These are phyloP conservation scores for Nannochloris sp. DNA, from an alignment of 139 green algal genomes.

Conservation along the genomic window DNA sequence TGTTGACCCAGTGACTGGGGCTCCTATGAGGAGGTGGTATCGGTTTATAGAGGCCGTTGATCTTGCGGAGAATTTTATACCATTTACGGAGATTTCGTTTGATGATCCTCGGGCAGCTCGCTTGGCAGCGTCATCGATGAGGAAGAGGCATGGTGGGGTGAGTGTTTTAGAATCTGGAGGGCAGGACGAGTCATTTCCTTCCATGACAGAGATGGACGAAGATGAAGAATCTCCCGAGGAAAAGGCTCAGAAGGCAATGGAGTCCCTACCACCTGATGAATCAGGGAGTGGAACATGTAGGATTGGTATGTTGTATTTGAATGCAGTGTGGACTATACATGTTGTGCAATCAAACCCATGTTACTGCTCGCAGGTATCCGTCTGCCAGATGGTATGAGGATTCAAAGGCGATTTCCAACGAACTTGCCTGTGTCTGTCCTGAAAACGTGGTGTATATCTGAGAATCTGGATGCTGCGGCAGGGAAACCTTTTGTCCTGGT, in stretches of 20 bases:
- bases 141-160: conserved; percentile 8
- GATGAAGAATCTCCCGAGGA: background rate
- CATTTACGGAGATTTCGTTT: conserved; percentile 68
- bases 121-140: conserved; percentile 30
- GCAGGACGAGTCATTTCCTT: background rate
- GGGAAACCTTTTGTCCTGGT: conserved; percentile 21
- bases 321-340: background rate
- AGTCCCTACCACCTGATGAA: conserved; percentile 40
- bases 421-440: conserved; percentile 26
- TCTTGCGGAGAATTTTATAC: conserved; percentile 67
- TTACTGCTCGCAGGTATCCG: conserved; percentile 19
- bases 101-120: conserved; percentile 39
- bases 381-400: conserved; percentile 48
- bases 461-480: conserved; percentile 17
- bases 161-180: background rate
- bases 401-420: conserved; percentile 48
- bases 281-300: conserved; percentile 34
- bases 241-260: conserved; percentile 16
- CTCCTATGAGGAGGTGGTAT: conserved; percentile 47
- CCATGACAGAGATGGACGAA: background rate
- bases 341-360: background rate
- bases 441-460: conserved; percentile 25
- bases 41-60: conserved; percentile 59
- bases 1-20: conserved; percentile 70
- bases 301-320: conserved; percentile 25